Evolutionary conservation across 768 basidiomycete species (phyloP).

Genomic region (Vararia minispora): DNA sequence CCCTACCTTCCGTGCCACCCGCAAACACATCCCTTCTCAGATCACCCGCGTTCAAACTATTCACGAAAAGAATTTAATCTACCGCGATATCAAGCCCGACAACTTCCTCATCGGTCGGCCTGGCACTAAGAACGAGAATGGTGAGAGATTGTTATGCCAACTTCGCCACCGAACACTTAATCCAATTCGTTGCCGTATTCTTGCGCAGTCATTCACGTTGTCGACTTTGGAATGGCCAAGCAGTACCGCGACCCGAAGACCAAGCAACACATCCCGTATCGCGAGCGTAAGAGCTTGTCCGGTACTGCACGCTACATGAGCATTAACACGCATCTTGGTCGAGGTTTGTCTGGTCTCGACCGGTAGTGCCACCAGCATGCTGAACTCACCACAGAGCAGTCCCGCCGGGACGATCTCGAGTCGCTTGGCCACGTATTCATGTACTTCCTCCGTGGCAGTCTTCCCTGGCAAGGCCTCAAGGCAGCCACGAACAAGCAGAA

Average conservation of each 20-base stretch:
- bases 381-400: constrained; percentile 49
- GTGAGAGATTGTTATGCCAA: constrained; percentile 29
- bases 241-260: constrained; percentile 99
- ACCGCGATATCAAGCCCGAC: constrained; percentile 99
- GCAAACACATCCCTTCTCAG: constrained; percentile 28
- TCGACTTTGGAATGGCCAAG: constrained; percentile 99
- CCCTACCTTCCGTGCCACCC: not conserved
- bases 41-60: constrained; percentile 93
- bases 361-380: constrained; percentile 6
- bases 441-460: constrained; percentile 94
- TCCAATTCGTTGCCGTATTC: constrained; percentile 4
- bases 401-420: constrained; percentile 92
- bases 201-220: constrained; percentile 69
- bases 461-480: constrained; percentile 99
- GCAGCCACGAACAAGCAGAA: constrained; percentile 99
- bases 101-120: constrained; percentile 97
- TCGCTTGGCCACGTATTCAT: constrained; percentile 99
- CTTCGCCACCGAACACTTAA: constrained; percentile 5
- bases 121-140: constrained; percentile 79
- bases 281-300: constrained; percentile 93
- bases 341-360: constrained; percentile 47
- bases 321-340: constrained; percentile 96
- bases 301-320: constrained; percentile 99
- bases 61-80: constrained; percentile 99
- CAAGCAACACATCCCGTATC: constrained; percentile 98